A percentile compares a stretch with the other conserved stretches of the same genome.
Evolutionary conservation across 371 early-diverging fungal species (phyloP).

Genomic region (Zopfochytrium polystomum): DNA sequence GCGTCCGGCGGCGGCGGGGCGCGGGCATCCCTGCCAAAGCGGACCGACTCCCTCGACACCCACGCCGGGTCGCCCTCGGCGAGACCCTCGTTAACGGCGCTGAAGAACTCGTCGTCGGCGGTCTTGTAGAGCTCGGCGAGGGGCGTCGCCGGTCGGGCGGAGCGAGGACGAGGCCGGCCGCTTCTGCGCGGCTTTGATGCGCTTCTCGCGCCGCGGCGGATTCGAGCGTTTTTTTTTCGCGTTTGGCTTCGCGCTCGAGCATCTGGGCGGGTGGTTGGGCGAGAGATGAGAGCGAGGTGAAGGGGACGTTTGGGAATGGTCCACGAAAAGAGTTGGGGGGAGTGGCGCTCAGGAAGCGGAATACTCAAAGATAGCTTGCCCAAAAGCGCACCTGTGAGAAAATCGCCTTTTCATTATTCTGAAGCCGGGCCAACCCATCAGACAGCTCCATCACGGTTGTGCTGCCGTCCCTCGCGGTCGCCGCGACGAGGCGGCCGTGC

Average conservation of each 20-base stretch:
- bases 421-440: slow-evolving; percentile 43
- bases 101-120: slow-evolving; percentile 50
- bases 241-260: slow-evolving; percentile 59
- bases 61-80: slow-evolving; percentile 20
- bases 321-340: too few relatives aligned
- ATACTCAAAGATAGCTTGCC: too few relatives aligned
- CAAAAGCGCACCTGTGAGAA: slow-evolving; percentile 47
- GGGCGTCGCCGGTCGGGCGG: slow-evolving; percentile 31
- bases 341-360: too few relatives aligned
- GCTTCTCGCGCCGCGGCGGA: slow-evolving; percentile 48
- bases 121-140: slow-evolving; percentile 44
- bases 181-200: slow-evolving; percentile 54
- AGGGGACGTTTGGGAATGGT: too few relatives aligned
- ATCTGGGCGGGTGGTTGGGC: slow-evolving; percentile 37
- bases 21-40: too few relatives aligned
- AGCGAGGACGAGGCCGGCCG: slow-evolving; percentile 40
- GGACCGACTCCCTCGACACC: too few relatives aligned
- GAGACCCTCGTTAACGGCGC: slow-evolving; percentile 41
- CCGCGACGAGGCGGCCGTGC: slow-evolving; percentile 50
- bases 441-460: slow-evolving; percentile 52
- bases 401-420: slow-evolving; percentile 50
- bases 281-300: too few relatives aligned
- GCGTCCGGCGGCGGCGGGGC: too few relatives aligned
- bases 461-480: slow-evolving; percentile 49
- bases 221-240: slow-evolving; percentile 60